Evolutionary conservation across 345 rosid species (phyloP).

Genomic region (Eucalyptus cloeziana): DNA sequence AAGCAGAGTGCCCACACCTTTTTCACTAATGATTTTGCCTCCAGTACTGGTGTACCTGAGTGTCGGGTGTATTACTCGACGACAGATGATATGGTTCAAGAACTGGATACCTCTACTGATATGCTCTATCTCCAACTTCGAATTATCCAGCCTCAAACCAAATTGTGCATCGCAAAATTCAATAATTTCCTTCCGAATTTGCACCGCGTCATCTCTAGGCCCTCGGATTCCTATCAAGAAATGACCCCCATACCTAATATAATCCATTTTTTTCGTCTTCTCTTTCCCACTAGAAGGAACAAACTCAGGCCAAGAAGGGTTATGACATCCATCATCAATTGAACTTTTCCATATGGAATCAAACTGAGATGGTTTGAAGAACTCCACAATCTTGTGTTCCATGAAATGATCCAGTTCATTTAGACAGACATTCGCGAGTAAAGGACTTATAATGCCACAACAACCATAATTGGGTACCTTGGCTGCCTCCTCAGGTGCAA

Average conservation of each 20-base stretch:
- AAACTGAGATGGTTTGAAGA: slow-evolving; percentile 61
- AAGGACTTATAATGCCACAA: slow-evolving; percentile 87
- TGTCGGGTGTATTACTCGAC: slow-evolving; percentile 75
- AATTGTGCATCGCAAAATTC: slow-evolving; percentile 52
- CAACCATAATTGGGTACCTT: slow-evolving; percentile 77
- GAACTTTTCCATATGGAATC: slow-evolving; percentile 92
- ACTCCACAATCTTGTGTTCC: slow-evolving; percentile 57
- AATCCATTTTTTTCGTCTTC: slow-evolving; percentile 93
- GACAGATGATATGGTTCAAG: slow-evolving; percentile 83
- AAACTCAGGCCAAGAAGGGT: slow-evolving; percentile 99
- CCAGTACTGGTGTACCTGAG: slow-evolving; percentile 77
- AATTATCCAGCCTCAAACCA: slow-evolving; percentile 58
- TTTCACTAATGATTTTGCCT: slow-evolving; percentile 74
- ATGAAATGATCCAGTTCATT: slow-evolving; percentile 76
- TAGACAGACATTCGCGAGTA: slow-evolving; percentile 77
- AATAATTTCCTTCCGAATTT: slow-evolving; percentile 46
- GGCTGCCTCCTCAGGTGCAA: slow-evolving; percentile 86
- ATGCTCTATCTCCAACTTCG: slow-evolving; percentile 77
- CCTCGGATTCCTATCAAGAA: slow-evolving; percentile 89
- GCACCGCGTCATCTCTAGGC: slow-evolving; percentile 83
- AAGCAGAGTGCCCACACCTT: slow-evolving; percentile 88
- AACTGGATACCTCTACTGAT: slow-evolving; percentile 80
- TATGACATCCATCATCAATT: slow-evolving; percentile 77
- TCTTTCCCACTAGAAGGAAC: slow-evolving; percentile 88
- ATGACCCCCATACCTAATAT: slow-evolving; percentile 78